Base-by-base conservation (phyloP, 345 rosid species). In the Camelina laxa region DNA sequence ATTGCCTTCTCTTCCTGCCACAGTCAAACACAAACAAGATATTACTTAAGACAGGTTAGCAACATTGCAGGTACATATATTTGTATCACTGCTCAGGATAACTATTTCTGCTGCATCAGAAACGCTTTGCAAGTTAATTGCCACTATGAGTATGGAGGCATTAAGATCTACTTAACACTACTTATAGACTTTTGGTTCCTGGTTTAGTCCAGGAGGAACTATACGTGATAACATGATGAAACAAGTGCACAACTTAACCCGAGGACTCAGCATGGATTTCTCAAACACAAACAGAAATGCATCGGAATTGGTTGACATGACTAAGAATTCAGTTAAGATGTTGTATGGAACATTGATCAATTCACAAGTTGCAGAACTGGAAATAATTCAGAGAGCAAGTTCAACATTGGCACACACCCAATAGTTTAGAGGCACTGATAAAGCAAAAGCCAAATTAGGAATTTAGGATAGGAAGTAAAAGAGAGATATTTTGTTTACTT, bases 1-100 rank as follows among this genome's bases (percentile, higher is more conserved):
- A 96, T 85, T 13, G 99, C 99, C 78, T 92, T 96, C 85, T 89
- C 99, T 83, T 96, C 99, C 97, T 92, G 82, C 65, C 60, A 17
- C 50, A 64, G 61, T 76, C 36, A 48, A 35, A 67, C 24, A 66
- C 16, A 60, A 69, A 66, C 15, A 61, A 53, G 41, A 57, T 39
- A 39, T 17, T 20, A 47, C n/a, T 44, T 17, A 54, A 12, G 57
- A 44, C 1, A 68, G 39, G 38, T 31, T 68, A 42, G 49, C 42
- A 56, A 50, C 45, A 21, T 20, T 1, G 3, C 49, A 35, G 21
- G 19, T 44, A 59, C 19, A 65, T 15, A n/a, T 53, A 22, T 33
- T 14, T 31, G 38, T n/a, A 36, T 21, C 64, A 42, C 73, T 7
- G 33, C 22, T 58, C 36, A n/a, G 62, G 10, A 66, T 45, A 60